A percentile compares a stretch with the other conserved stretches of the same genome.
Evolutionary conservation across 2,329 filamentous ascomycete species (phyloP).

Genomic region (Xylaria sp.): DNA sequence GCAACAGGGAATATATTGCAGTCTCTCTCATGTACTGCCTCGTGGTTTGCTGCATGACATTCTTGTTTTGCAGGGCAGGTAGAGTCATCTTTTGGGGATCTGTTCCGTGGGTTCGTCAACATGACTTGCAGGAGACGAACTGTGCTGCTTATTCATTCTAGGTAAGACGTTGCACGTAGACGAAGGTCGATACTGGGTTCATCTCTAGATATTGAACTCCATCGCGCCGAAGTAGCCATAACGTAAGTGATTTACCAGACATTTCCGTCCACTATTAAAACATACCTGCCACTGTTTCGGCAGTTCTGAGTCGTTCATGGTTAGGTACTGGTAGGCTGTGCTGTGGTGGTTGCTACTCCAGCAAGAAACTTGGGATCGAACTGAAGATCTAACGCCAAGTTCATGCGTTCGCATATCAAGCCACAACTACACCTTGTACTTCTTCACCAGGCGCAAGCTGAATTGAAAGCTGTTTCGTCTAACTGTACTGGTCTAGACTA

Average conservation of each 20-base stretch:
- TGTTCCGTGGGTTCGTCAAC: constrained; percentile 4
- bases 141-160: background rate
- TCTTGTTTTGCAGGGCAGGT: constrained; percentile 2
- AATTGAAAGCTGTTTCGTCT: background rate
- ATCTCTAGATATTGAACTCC: background rate
- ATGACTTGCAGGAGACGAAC: background rate
- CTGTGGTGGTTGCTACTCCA: constrained; percentile 2
- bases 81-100: background rate
- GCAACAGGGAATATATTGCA: background rate
- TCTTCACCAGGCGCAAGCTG: background rate
- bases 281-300: background rate
- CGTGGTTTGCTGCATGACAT: constrained; percentile 21
- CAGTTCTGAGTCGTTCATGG: background rate
- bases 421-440: background rate
- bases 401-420: constrained; percentile 22
- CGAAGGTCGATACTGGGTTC: background rate
- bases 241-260: background rate
- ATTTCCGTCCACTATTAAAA: background rate
- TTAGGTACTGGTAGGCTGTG: too few species aligned
- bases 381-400: constrained; percentile 31
- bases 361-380: constrained; percentile 9
- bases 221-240: background rate
- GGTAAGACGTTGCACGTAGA: background rate
- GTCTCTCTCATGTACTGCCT: background rate
- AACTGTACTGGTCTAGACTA: background rate